phyloP scores from a whole-genome alignment of 2,329 filamentous ascomycete species.

The Venturia nashicola region DNA sequence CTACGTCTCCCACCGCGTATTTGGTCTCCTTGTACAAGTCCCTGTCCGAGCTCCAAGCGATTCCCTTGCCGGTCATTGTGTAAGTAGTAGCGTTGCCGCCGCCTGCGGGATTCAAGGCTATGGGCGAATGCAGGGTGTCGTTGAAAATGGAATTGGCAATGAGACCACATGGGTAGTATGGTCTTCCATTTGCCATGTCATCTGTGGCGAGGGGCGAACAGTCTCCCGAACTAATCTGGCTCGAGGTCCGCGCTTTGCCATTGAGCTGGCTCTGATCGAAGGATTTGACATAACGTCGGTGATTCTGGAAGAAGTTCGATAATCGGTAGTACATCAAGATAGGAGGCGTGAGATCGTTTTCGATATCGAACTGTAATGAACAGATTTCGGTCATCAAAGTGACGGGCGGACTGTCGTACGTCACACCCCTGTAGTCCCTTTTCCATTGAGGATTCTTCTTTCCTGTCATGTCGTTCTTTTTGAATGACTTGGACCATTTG shows the following conservation, averaged over 20 bases:
- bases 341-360: constrained; percentile 65
- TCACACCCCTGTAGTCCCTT: constrained; percentile 12
- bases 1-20: constrained; percentile 53
- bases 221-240: constrained; percentile 52
- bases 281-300: constrained; percentile 87
- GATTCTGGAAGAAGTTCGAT: constrained; percentile 98
- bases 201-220: constrained; percentile 54
- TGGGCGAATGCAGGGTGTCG: constrained; percentile 65
- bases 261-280: constrained; percentile 75
- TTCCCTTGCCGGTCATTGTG: constrained; percentile 62
- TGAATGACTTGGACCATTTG: constrained; percentile 60
- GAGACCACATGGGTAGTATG: constrained; percentile 88
- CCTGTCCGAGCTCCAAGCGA: constrained; percentile 78
- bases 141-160: constrained; percentile 98
- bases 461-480: constrained; percentile 34
- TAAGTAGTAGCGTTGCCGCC: constrained; percentile 43
- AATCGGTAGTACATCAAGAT: constrained; percentile 92
- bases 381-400: constrained; percentile 39
- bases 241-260: constrained; percentile 50
- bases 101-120: constrained; percentile 41
- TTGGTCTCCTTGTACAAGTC: constrained; percentile 61
- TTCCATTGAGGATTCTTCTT: constrained; percentile 11
- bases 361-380: constrained; percentile 65
- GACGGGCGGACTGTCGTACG: constrained; percentile 18
- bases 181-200: constrained; percentile 31